Evolutionary conservation across 805 yeast species (phyloP), one percentile per base, ranked within the genome.

Genomic region (Suhomyces faveliae): DNA sequence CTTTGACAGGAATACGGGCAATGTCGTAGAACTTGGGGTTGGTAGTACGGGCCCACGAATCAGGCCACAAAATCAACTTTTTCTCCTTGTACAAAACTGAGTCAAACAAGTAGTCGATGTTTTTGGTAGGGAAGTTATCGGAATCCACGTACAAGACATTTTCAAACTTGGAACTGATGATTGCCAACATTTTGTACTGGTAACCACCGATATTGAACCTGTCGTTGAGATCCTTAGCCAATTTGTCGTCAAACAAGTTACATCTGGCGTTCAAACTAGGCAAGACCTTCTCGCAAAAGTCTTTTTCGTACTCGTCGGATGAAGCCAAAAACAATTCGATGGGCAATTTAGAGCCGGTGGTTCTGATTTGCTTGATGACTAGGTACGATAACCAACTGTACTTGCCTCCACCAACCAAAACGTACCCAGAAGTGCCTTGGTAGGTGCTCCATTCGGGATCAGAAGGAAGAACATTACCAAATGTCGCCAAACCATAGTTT

Each of bases 11-110:
- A 4, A 64, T 53, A 8, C 64, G 68, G 8, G 87, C 78, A 46
- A 85, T 80, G 7, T 79, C 80, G 57, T 78, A 81, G 56, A 63
- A 81, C 41, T 67, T 68, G 17, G 89, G 89, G 51, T 79, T 74
- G 7, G 87, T 82, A 4, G 87, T 81, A 61, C 89, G 70, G 2
- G 83, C 74, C 89, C 89, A 83, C 29, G 79, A 78, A 63, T 83
- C 88, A 3, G 89, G 89, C 88, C 89, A 83, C 7, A 81, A 49
- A 8, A 83, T 67, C 46, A 83, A 58, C 0, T 79, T 77, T 13
- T 65, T 64, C 8, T 49, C 84, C 80, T 60, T 55, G 63, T 67
- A 83, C 6, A 71, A 65, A 10, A 68, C 60, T 27, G 79, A 72
- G 1, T 62, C 60, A 46, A 83, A 78, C 37, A 84, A 66, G 43